Evolutionary conservation across 2,329 filamentous ascomycete genomes (phyloP).

Genomic region (Venturia aucupariae): DNA sequence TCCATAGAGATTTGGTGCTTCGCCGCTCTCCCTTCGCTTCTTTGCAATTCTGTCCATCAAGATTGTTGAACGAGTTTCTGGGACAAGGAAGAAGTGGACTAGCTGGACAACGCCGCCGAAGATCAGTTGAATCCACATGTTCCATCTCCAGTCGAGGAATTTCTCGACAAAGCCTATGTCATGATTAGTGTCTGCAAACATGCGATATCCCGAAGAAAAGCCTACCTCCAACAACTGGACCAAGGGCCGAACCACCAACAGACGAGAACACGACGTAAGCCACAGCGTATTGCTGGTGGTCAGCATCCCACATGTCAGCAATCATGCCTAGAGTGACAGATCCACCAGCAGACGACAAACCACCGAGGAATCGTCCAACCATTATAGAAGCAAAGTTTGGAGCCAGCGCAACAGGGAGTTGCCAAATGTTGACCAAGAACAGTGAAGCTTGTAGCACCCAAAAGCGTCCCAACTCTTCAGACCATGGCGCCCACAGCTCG

Average conservation of each 20-base stretch:
- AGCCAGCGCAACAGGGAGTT: constrained; percentile 45
- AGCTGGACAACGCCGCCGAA: constrained; percentile 63
- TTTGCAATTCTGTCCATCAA: constrained; percentile 75
- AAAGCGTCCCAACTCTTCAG: constrained; percentile 45
- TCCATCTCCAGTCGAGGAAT: constrained; percentile 53
- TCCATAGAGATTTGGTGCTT: constrained; percentile 56
- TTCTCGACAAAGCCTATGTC: constrained; percentile 55
- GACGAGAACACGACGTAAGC: constrained; percentile 65
- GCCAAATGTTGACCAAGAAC: constrained; percentile 56
- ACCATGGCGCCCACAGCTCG: constrained; percentile 46
- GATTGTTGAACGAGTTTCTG: constrained; percentile 68
- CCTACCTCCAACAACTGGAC: constrained; percentile 55
- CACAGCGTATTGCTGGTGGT: constrained; percentile 47
- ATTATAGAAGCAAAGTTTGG: constrained; percentile 64
- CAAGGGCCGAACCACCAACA: constrained; percentile 66
- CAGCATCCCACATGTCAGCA: constrained; percentile 52
- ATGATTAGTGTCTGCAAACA: not conserved
- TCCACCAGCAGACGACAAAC: constrained; percentile 59
- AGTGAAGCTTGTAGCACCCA: constrained; percentile 43
- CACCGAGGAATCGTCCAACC: constrained; percentile 59
- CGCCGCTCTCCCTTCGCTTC: constrained; percentile 54
- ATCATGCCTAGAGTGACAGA: constrained; percentile 57
- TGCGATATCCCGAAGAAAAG: not conserved
- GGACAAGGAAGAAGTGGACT: constrained; percentile 60
- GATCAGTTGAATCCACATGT: constrained; percentile 80